These are phyloP conservation scores for Verticillium longisporum DNA, from an alignment of 2,329 filamentous ascomycete genomes.

Conservation along the genomic window DNA sequence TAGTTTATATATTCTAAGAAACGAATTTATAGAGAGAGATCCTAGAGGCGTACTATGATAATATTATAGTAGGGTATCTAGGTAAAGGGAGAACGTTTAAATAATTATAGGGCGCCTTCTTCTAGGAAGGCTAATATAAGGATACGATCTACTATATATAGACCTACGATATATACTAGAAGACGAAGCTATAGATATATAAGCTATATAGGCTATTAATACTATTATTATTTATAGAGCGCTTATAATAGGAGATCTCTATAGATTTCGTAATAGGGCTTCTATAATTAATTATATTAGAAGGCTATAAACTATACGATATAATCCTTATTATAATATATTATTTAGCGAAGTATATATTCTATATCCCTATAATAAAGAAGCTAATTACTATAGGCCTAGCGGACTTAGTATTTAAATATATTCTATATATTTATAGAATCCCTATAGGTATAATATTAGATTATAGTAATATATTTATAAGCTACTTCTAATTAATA, in stretches of 20 bases:
- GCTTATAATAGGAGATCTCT: too few relatives aligned
- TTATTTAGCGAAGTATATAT: not conserved
- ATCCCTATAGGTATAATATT: too few relatives aligned
- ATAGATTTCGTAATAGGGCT: not conserved
- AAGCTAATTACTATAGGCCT: too few relatives aligned
- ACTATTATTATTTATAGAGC: too few relatives aligned
- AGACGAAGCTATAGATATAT: too few relatives aligned
- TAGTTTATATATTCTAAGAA: not conserved
- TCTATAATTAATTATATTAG: not conserved
- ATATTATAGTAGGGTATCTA: not conserved
- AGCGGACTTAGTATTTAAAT: too few relatives aligned
- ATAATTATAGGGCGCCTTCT: not conserved
- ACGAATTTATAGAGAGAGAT: not conserved
- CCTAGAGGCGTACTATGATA: not conserved
- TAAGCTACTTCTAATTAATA: not conserved
- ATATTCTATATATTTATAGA: not conserved
- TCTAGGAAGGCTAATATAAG: not conserved
- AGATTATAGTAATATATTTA: not conserved
- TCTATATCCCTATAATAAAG: not conserved
- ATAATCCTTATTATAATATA: not conserved
- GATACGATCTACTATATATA: not conserved
- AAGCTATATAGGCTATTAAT: not conserved
- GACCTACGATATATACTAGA: too few relatives aligned
- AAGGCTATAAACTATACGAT: too few relatives aligned
- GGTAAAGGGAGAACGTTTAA: not conserved